A percentile compares a stretch with the other conserved stretches of the same genome.
These are phyloP conservation scores for Dryas alaskensis DNA, from an alignment of 306 rosid species.

Conservation along the genomic window DNA sequence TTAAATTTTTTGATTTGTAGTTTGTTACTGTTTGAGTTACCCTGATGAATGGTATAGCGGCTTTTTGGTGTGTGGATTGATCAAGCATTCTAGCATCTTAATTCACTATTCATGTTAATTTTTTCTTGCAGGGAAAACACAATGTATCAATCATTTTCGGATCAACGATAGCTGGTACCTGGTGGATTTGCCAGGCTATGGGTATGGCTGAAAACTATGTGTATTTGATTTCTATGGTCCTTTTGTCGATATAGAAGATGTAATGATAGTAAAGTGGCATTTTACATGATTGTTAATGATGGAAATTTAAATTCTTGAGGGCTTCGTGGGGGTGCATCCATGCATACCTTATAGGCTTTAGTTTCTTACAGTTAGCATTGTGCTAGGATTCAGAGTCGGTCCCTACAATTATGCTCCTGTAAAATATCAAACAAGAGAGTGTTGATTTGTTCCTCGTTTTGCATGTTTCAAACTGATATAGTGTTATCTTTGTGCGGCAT, in stretches of 20 bases:
- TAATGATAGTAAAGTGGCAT: not conserved
- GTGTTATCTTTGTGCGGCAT: not conserved
- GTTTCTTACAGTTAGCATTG: not conserved
- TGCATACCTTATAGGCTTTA: not conserved
- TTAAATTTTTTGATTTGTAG: not conserved
- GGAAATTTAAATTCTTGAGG: not conserved
- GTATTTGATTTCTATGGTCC: not conserved
- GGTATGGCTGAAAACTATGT: conserved; percentile 51
- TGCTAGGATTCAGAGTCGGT: not conserved
- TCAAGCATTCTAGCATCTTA: not conserved
- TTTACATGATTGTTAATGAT: not conserved
- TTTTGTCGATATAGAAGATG: not conserved
- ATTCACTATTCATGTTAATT: not conserved
- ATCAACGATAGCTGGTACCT: conserved; percentile 88
- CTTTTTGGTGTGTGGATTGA: not conserved
- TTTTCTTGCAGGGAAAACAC: conserved; percentile 75
- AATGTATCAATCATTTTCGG: conserved; percentile 94
- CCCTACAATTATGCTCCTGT: not conserved
- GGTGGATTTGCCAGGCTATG: conserved; percentile 98
- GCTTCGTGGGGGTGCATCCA: not conserved
- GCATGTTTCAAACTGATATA: not conserved
- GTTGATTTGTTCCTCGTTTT: not conserved
- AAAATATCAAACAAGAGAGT: not conserved
- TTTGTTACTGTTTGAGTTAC: not conserved
- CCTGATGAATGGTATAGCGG: not conserved